Base-by-base conservation (phyloP, 2,329 filamentous ascomycete genomes). In the Aspergillus fructus region DNA sequence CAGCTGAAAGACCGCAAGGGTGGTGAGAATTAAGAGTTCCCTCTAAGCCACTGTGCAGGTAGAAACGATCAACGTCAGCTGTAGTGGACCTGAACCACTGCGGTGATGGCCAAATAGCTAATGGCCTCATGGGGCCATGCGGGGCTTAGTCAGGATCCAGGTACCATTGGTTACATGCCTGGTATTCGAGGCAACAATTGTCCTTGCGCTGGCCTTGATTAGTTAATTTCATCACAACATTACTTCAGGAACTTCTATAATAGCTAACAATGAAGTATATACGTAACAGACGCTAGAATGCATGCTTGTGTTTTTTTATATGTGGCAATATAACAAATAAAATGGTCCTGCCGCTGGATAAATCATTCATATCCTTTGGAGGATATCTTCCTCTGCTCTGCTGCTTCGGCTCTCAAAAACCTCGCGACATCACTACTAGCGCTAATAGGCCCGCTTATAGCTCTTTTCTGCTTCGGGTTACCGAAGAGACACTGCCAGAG, bases 401-500 rank as follows among this genome's bases (percentile, higher is more conserved):
- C 84, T 54, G 84, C 83, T 61, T 83, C 81, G 6, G 76, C 81
- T 60, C 83, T 77, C 58, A 86, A 64, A 62, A 83, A 78, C 34
- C 80, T 74, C 5, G 69, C 76, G 30, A 85, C 74, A 57, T 83
- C 81, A 54, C 68, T 67, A 46, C 77, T 71, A 49, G 78, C 61
- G 52, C 69, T 62, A 19, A 52, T 51, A 11, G 60, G 59, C 13
- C 56, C 49, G 23, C 54, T 56, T 39, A 45, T 55, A 13, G 15
- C 39, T 40, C 43, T 62, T 58, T 62, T 56, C 68, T 56, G 57
- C 58, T 71, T 74, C 37, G 70, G 69, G 15, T 81, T 80, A 0
- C 90, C 89, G 79, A 97, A 97, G 1, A 97, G 76, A 73, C 93
- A 97, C 61, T 86, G 85, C 93, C 93, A 97, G 43, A 97, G 70